phyloP scores from a whole-genome alignment of 371 early-diverging fungal species.

The Lichtheimia hyalospora region DNA sequence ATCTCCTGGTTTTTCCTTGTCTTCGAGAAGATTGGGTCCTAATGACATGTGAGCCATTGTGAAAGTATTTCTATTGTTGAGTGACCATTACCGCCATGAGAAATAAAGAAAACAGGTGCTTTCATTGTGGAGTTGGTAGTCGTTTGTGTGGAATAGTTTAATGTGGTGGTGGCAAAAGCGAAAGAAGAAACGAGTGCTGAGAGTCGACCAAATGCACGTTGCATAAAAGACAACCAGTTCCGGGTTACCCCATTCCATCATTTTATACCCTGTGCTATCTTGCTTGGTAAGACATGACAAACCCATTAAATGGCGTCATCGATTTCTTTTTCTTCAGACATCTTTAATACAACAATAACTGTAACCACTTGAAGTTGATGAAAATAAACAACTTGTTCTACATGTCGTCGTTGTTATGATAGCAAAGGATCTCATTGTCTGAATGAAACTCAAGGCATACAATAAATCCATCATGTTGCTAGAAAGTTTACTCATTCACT shows the following conservation, averaged over 20 bases:
- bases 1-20: conserved; percentile 43
- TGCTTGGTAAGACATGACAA: too few species aligned
- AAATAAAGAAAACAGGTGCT: conserved; percentile 41
- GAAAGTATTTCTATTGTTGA: neutral
- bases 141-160: neutral
- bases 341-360: too few species aligned
- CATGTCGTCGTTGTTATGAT: too few species aligned
- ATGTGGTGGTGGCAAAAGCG: neutral
- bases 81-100: conserved; percentile 37
- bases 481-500: too few species aligned
- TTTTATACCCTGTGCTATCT: neutral
- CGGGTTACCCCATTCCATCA: neutral
- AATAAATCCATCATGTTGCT: too few species aligned
- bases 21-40: conserved; percentile 59
- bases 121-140: conserved; percentile 8
- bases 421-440: too few species aligned
- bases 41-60: conserved; percentile 15
- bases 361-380: too few species aligned
- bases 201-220: neutral
- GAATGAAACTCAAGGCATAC: too few species aligned
- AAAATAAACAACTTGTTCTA: too few species aligned
- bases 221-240: neutral
- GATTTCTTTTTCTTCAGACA: too few species aligned
- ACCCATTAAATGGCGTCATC: too few species aligned
- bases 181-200: neutral